Percentiles rank a stretch among this genome's conserved stretches.
phyloP scores from a whole-genome alignment of 2,329 filamentous ascomycete species.

The Cladophialophora exuberans region DNA sequence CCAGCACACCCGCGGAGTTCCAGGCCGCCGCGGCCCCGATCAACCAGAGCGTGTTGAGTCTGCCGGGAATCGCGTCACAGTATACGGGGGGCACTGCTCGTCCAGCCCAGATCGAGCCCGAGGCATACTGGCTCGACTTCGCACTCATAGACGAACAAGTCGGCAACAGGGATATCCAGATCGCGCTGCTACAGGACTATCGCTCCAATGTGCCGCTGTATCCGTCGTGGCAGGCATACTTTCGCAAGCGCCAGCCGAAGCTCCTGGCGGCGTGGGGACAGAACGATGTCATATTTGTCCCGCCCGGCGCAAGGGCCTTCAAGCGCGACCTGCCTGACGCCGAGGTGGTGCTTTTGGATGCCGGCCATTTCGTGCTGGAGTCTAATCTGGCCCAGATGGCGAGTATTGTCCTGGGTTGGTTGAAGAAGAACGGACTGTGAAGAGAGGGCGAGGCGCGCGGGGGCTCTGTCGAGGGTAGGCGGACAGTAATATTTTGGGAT shows the following conservation, averaged over 20 bases:
- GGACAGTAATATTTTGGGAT: too few species aligned
- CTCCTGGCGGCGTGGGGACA: constrained; percentile 62
- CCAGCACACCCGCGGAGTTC: constrained; percentile 35
- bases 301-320: constrained; percentile 58
- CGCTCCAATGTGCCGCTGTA: constrained; percentile 57
- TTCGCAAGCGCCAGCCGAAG: constrained; percentile 54
- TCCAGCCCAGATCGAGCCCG: constrained; percentile 16
- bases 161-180: constrained; percentile 56
- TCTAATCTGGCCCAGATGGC: constrained; percentile 43
- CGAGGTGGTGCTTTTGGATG: constrained; percentile 56
- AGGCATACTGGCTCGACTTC: constrained; percentile 54
- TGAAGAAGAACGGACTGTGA: constrained; percentile 29
- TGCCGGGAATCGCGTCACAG: constrained; percentile 41
- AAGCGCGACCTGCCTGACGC: constrained; percentile 52
- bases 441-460: too few species aligned
- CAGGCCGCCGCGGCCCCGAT: constrained; percentile 46
- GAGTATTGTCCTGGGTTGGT: constrained; percentile 39
- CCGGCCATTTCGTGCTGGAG: constrained; percentile 59
- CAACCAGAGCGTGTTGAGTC: constrained; percentile 42
- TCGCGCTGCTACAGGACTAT: constrained; percentile 62
- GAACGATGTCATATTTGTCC: constrained; percentile 52
- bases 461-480: too few species aligned
- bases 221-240: constrained; percentile 58
- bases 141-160: constrained; percentile 51
- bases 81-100: constrained; percentile 32